Evolutionary conservation across 176 grass and related monocot genomes (phyloP), one percentile per base, ranked within the genome.

Genomic region (Zizania latifolia): DNA sequence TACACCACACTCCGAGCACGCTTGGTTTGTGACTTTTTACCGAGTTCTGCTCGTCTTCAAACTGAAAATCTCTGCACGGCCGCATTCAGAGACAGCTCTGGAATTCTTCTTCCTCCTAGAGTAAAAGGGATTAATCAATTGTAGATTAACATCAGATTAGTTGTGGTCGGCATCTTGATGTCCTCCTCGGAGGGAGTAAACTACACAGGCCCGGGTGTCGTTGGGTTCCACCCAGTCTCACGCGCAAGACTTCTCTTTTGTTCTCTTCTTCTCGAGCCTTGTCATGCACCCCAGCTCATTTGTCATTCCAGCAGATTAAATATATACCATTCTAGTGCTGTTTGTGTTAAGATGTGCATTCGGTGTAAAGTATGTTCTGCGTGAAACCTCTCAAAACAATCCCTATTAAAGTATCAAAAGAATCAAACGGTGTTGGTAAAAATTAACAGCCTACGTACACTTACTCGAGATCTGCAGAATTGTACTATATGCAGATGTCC

Each of bases 221-320:
- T 93, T 71, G 84, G 77, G 72, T 93, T 79, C 88, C 79, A 64
- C 74, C 83, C 76, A 78, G 87, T 85, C 71, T 85, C 29, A 51
- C 64, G 29, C 53, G 79, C 63, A 80, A 22, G 89, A 92, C 86
- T 92, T 92, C 81, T 87, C 80, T 87, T 89, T 96, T 96, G 89
- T 92, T 96, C 54, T 80, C 66, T 85, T 92, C 77, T 75, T 72
- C 84, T 51, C 85, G 10, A 59, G 76, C 9, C 54, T 36, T 69
- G 80, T 78, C 67, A 70, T 70, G 36, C 72, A 65, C 60, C 76
- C 36, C 22, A 50, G 30, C 68, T 65, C 58, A 6, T 43, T 65
- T 44, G 5, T 31, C 41, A 44, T 70, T 31, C 17, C 60, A 51
- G 54, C 37, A 56, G n/a, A n/a, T n/a, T n/a, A n/a, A 45, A 17